Base-by-base conservation (phyloP, 768 basidiomycete species). In the Tulasnella sp. region DNA sequence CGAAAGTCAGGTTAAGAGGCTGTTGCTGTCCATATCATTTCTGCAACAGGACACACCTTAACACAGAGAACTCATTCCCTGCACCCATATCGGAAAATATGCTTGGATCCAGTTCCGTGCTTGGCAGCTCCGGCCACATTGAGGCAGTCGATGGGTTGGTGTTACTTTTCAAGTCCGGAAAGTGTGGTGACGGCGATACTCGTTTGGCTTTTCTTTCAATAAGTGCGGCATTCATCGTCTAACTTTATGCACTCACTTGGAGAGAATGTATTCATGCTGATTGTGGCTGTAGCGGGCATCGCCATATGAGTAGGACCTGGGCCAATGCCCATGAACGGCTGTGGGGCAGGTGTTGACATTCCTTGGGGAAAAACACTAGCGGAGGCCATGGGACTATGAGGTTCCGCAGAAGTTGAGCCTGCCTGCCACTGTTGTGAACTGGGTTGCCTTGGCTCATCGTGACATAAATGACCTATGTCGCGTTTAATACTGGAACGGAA, bases 381-480 rank as follows among this genome's bases (percentile, higher is more conserved):
- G 15, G 34, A 7, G 5, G 15, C 34, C 34, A 38, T 38, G 7
- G 34, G 34, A 46, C 44, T 46, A 19, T 34, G 12, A 10, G 38
- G 10, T 24, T 43, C 54, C 29, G 41, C 24, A 2, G 41, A 43
- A 2, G 44, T 22, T 56, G 19, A 21, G 7, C 46, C 24, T n/a
- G 19, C 7, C 19, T 48, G 19, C 19, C 19, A 48, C 10, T 48
- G 46, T n/a, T 19, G n/a, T 19, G n/a, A 5, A 21, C 50, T 9
- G 12, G 55, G 59, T 11, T 24, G 65, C 60, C 65, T 67, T 7
- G 80, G 80, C 67, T 93, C 91, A 69, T 94, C 93, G 65, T 90
- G 87, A 67, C 92, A 96, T 12, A 94, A 75, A 73, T 96, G 91
- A 0, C 91, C 89, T 62, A 97, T 97, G 70, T 97, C 93, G 41